A percentile compares a stretch with the other conserved stretches of the same genome.
Evolutionary conservation across 768 basidiomycete species (phyloP).

Genomic region (Mycena chlorophos): DNA sequence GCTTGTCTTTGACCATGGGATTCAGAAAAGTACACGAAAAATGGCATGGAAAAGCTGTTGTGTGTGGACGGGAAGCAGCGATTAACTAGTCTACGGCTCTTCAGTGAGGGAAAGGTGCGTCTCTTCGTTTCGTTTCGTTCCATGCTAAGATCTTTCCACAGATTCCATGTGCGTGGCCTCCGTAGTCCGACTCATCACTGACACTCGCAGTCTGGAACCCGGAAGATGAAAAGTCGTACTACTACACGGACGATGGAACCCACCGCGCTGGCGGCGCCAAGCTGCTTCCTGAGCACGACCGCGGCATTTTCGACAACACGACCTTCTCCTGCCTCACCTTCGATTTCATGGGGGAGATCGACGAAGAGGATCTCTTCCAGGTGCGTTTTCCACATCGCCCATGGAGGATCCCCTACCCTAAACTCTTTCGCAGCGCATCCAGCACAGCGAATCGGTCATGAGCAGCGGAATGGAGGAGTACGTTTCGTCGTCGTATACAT

Average conservation of each 20-base stretch:
- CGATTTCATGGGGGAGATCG: neutral
- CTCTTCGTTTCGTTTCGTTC: neutral
- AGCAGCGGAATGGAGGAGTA: neutral
- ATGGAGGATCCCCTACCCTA: neutral
- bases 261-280: neutral
- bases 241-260: neutral
- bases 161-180: neutral
- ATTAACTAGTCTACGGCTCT: neutral
- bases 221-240: neutral
- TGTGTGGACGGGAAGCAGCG: slow-evolving; percentile 1
- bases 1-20: neutral
- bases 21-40: neutral
- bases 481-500: too few relatives aligned
- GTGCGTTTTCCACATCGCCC: neutral
- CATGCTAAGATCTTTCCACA: neutral
- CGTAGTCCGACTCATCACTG: neutral
- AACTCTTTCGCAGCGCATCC: neutral
- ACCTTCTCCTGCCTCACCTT: neutral
- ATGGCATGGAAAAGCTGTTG: neutral
- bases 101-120: neutral
- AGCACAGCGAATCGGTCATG: neutral
- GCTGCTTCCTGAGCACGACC: neutral
- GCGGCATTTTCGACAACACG: neutral
- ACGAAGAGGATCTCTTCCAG: neutral
- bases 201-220: neutral